These are phyloP conservation scores for Luzula sylvatica DNA, from an alignment of 176 grass and related monocot species.

Conservation along the genomic window DNA sequence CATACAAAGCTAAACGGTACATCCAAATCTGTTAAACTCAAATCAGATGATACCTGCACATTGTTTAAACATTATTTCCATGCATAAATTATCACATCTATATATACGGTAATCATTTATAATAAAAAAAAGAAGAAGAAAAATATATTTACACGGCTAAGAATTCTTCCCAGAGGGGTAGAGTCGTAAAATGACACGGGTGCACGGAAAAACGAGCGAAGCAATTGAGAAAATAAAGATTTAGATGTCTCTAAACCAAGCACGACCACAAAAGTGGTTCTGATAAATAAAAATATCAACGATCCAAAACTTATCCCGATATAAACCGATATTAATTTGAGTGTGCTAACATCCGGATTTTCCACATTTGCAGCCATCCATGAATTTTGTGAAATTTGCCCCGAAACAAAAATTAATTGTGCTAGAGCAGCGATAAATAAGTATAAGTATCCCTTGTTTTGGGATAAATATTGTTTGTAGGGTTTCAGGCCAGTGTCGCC, in stretches of 20 bases:
- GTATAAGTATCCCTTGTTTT: slow-evolving; percentile 78
- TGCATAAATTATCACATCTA: background rate
- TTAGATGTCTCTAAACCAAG: slow-evolving; percentile 74
- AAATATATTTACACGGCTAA: slow-evolving; percentile 63
- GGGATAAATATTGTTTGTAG: slow-evolving; percentile 60
- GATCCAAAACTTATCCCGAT: slow-evolving; percentile 51
- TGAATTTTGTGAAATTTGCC: slow-evolving; percentile 88
- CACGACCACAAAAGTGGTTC: slow-evolving; percentile 39
- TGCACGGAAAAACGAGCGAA: slow-evolving; percentile 62
- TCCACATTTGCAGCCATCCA: slow-evolving; percentile 94
- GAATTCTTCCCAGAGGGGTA: slow-evolving; percentile 81
- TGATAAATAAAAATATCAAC: slow-evolving; percentile 50
- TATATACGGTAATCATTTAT: background rate
- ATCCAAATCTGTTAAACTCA: slow-evolving; percentile 86
- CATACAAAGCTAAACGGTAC: slow-evolving; percentile 60
- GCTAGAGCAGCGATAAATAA: slow-evolving; percentile 29
- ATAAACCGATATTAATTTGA: slow-evolving; percentile 76
- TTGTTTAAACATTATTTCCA: background rate
- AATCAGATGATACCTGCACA: slow-evolving; percentile 74
- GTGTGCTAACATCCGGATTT: slow-evolving; percentile 44
- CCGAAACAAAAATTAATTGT: slow-evolving; percentile 52
- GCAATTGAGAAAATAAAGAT: slow-evolving; percentile 74
- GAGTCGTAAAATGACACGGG: slow-evolving; percentile 93
- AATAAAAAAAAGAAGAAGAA: slow-evolving; percentile 8
- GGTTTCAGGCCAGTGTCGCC: slow-evolving; percentile 71